phyloP scores from a whole-genome alignment of 192 early-diverging fungal species.

The Linnemannia exigua region DNA sequence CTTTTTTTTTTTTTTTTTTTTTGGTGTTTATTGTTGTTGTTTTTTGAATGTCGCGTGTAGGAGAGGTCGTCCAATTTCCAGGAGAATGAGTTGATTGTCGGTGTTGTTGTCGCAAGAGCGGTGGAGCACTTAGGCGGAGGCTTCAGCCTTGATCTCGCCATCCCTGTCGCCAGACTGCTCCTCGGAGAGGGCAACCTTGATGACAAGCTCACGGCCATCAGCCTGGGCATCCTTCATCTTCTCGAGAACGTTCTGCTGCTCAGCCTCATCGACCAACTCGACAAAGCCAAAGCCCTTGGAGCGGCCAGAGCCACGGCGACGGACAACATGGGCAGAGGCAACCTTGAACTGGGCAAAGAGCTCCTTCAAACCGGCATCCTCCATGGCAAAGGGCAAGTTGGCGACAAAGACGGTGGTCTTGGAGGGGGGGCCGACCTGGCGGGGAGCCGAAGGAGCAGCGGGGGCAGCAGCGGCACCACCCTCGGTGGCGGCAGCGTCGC shows the following conservation, averaged over 20 bases:
- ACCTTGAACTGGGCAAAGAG: constrained; percentile 84
- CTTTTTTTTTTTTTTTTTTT: neutral
- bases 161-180: constrained; percentile 49
- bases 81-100: neutral
- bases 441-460: constrained; percentile 42
- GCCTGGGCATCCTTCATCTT: constrained; percentile 70
- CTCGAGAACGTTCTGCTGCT: constrained; percentile 82
- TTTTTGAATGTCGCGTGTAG: neutral
- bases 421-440: constrained; percentile 66
- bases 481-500: constrained; percentile 51
- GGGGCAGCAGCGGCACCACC: constrained; percentile 55
- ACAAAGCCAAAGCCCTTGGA: constrained; percentile 98
- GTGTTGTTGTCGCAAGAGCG: neutral
- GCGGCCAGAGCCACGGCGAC: constrained; percentile 71
- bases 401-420: constrained; percentile 85
- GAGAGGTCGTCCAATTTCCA: neutral
- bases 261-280: constrained; percentile 80
- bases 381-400: constrained; percentile 82
- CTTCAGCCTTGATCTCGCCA: neutral
- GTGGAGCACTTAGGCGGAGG: constrained; percentile 7
- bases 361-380: constrained; percentile 77
- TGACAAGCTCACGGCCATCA: constrained; percentile 77
- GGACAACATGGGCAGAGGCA: constrained; percentile 81
- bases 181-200: constrained; percentile 74
- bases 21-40: neutral